Evolutionary conservation across 2,329 filamentous ascomycete species (phyloP), one percentile per base, ranked within the genome.

Genomic region (Colletotrichum higginsianum): DNA sequence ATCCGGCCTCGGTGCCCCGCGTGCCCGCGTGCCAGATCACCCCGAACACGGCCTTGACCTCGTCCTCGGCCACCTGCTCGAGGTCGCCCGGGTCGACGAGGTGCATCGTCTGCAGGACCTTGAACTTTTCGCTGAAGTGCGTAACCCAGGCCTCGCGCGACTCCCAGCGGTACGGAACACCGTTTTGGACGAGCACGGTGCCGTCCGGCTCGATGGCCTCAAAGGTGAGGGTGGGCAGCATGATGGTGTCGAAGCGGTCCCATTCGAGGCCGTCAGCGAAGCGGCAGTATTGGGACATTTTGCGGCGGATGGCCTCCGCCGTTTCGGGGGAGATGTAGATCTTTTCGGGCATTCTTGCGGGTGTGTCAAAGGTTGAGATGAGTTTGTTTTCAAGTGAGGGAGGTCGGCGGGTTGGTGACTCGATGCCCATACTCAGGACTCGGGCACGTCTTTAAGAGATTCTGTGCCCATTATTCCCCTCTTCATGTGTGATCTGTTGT

Each of bases 261-360:
- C 52, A 66, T 16, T 72, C 57, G 47, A 46, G 40, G 16, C 60
- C 53, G 64, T 74, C 73, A n/a, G 72, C 65, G 58, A 64, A 66
- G 26, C 58, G 72, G 68, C 72, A 74, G 56, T 74, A 74, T 8
- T 40, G 68, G 2, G 63, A 50, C 65, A 73, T 73, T 26, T 74
- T 74, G 65, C 72, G 72, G 11, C 68, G 72, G 58, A 72, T 74
- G 40, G 64, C 62, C n/a, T 72, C 65, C 11, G 73, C 69, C 35
- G 30, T 44, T 40, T 74, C 72, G 26, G 66, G 30, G 15, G 67
- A 35, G 47, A 61, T 12, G 8, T n/a, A 23, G 56, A 56, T n/a
- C 23, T 55, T 63, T 7, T 16, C 60, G 26, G 60, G 0, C 26
- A 35, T 47, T 3, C 8, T 40, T 23, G 13, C n/a, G 1, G 44